Percentiles rank a stretch among this genome's conserved stretches.
phyloP scores from a whole-genome alignment of 2,329 filamentous ascomycete genomes.

The Paracorniculantispora psalliotae region DNA sequence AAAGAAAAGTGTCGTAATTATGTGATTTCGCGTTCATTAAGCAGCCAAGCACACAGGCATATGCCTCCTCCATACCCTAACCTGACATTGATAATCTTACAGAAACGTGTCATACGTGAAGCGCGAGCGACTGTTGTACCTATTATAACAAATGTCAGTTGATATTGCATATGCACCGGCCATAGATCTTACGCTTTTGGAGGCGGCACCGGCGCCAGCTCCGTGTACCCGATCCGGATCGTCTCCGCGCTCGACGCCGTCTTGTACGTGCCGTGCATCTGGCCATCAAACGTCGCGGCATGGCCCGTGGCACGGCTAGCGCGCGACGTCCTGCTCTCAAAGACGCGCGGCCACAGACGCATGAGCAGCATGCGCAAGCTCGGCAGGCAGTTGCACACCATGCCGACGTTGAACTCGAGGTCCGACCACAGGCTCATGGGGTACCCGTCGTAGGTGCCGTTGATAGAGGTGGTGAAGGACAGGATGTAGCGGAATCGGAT shows the following conservation, averaged over 20 bases:
- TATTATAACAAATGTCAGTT: no score
- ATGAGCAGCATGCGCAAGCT: constrained; percentile 19
- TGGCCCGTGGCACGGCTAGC: neutral
- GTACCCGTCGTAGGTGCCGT: constrained; percentile 19
- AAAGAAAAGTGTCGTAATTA: no score
- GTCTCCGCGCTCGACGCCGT: neutral
- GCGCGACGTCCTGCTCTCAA: neutral
- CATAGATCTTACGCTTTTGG: neutral
- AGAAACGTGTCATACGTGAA: no score
- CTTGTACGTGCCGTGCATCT: constrained; percentile 11
- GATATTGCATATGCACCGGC: neutral
- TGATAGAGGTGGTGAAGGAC: constrained; percentile 7
- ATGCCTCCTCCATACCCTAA: no score
- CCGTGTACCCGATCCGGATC: neutral
- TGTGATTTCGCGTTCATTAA: no score
- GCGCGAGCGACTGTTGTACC: no score
- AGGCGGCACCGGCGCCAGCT: neutral
- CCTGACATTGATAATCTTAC: no score
- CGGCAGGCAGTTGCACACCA: constrained; percentile 23
- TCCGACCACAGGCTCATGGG: constrained; percentile 19
- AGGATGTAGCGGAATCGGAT: neutral
- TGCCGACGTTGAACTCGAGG: constrained; percentile 21
- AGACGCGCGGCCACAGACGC: constrained; percentile 12
- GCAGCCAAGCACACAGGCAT: no score
- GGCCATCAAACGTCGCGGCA: constrained; percentile 3